Evolutionary conservation across 225 moss, liverwort and hornwort genomes (phyloP).

Genomic region (Climacium dendroides): DNA sequence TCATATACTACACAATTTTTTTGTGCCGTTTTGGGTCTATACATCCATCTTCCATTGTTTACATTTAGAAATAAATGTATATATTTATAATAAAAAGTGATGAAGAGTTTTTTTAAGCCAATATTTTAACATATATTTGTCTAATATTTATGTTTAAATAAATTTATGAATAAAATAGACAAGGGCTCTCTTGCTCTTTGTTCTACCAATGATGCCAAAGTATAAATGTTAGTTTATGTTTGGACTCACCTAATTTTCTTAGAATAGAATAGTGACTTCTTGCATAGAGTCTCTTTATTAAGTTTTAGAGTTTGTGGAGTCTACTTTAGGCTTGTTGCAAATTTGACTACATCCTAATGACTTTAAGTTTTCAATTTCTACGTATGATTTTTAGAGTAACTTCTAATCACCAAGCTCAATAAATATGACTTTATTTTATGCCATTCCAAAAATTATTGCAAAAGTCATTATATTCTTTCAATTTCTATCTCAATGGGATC

Average conservation of each 20-base stretch:
- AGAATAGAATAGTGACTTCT: not conserved
- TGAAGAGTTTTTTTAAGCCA: not conserved
- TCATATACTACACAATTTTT: not conserved
- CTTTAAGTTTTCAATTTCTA: not conserved
- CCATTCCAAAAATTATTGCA: not conserved
- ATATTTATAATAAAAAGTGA: not conserved
- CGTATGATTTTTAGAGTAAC: not conserved
- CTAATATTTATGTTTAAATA: too few relatives aligned
- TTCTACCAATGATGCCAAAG: fast-evolving
- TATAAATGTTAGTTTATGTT: not conserved
- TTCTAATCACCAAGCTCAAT: not conserved
- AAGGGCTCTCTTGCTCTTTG: fast-evolving
- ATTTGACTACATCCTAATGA: not conserved
- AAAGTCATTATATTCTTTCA: too few relatives aligned
- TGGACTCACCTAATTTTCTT: not conserved
- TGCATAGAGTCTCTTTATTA: too few relatives aligned
- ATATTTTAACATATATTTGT: not conserved
- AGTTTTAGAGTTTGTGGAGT: too few relatives aligned
- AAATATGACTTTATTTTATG: not conserved
- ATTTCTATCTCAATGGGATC: too few relatives aligned
- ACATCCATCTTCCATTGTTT: too few relatives aligned
- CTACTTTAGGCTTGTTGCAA: not conserved
- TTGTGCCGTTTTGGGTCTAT: fast-evolving
- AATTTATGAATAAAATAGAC: too few relatives aligned
- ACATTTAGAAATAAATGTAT: not conserved